phyloP scores from a whole-genome alignment of 2,329 filamentous ascomycete genomes.

The Metarhizium brunneum region DNA sequence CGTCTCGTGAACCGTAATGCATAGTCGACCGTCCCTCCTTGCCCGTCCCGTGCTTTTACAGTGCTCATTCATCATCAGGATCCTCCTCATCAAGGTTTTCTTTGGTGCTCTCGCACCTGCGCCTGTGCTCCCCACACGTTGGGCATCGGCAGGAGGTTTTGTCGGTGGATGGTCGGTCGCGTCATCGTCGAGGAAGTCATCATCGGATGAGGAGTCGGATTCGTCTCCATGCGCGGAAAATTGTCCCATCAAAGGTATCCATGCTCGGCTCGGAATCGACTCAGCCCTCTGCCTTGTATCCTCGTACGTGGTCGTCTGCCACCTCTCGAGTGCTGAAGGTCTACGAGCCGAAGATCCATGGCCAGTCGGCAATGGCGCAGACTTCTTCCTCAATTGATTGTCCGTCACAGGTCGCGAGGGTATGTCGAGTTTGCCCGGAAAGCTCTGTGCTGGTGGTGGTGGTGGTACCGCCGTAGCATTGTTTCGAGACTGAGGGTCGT shows the following conservation, averaged over 20 bases:
- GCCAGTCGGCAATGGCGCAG: neutral
- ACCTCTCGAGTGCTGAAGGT: slow-evolving; percentile 2
- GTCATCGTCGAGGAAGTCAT: neutral
- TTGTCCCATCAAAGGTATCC: slow-evolving; percentile 3
- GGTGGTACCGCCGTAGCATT: too few relatives aligned
- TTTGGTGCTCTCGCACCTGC: neutral
- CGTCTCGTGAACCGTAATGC: slow-evolving; percentile 64
- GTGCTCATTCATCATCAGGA: slow-evolving; percentile 39
- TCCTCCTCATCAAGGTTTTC: slow-evolving; percentile 1
- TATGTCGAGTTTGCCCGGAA: slow-evolving; percentile 2
- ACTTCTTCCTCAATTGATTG: neutral
- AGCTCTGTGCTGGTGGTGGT: neutral
- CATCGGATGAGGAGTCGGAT: slow-evolving; percentile 4
- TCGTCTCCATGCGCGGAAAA: neutral
- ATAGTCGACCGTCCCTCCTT: slow-evolving; percentile 59
- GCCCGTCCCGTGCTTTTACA: slow-evolving; percentile 57
- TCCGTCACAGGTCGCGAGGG: neutral
- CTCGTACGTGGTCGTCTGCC: slow-evolving; percentile 2
- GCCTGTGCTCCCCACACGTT: neutral
- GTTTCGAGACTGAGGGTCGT: neutral
- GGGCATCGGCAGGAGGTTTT: neutral
- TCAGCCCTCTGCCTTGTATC: slow-evolving; percentile 4
- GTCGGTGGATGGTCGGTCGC: neutral
- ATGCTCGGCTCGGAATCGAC: slow-evolving; percentile 7
- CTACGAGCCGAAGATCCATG: neutral